These are phyloP conservation scores for Nemania bipapillata DNA, from an alignment of 2,329 filamentous ascomycete genomes.

Conservation along the genomic window DNA sequence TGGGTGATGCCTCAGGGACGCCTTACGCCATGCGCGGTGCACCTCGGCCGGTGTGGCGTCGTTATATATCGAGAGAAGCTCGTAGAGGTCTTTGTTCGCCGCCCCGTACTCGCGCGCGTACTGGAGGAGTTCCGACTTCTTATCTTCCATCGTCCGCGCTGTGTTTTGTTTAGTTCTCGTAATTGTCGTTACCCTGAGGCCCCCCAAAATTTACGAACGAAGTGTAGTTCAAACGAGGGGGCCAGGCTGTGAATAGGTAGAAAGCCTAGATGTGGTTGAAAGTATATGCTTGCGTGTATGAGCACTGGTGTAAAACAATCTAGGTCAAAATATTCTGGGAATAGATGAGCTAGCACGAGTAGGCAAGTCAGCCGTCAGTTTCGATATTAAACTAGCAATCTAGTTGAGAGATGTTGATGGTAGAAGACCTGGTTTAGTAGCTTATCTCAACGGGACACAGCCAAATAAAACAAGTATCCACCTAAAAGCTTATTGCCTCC, in stretches of 20 bases:
- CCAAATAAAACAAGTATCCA: no score
- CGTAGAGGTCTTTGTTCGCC: slow-evolving; percentile 77
- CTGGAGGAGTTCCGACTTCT: slow-evolving; percentile 61
- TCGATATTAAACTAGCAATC: no score
- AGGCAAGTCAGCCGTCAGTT: no score
- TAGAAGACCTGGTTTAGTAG: no score
- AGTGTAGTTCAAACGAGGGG: background rate
- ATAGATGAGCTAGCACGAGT: no score
- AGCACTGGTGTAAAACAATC: background rate
- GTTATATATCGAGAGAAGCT: slow-evolving; percentile 74
- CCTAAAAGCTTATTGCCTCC: no score
- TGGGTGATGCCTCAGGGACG: slow-evolving; percentile 89
- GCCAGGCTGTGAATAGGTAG: background rate
- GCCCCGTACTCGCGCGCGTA: slow-evolving; percentile 69
- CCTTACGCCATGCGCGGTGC: slow-evolving; percentile 79
- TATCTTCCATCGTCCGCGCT: slow-evolving; percentile 50
- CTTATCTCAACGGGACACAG: no score
- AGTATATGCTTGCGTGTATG: background rate
- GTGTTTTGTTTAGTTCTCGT: background rate
- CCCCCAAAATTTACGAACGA: background rate
- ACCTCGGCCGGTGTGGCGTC: slow-evolving; percentile 77
- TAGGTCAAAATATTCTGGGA: background rate
- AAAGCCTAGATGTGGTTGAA: background rate
- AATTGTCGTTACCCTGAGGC: background rate
- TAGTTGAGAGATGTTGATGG: no score